Conservation (phyloP, 2,329 filamentous ascomycete species). For the Alternaria solani region DNA sequence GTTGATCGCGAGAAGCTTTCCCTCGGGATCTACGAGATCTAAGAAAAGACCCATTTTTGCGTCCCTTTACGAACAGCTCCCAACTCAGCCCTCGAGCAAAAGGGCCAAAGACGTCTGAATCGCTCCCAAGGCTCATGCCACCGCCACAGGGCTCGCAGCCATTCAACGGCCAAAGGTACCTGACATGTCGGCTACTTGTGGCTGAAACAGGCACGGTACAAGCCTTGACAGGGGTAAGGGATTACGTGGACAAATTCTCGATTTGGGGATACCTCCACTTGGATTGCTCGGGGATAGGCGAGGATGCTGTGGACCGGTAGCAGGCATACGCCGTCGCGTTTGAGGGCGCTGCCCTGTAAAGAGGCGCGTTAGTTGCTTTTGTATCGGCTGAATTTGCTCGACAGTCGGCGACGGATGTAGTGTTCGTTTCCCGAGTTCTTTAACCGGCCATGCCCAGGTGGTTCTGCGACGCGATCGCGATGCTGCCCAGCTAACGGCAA, state of each 20-base stretch:
- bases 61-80: background rate
- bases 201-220: slow-evolving; percentile 14
- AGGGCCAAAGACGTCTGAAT: background rate
- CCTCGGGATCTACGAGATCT: slow-evolving; percentile 11
- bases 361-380: slow-evolving; percentile 5
- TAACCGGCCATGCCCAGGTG: background rate
- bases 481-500: slow-evolving; percentile 9
- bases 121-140: background rate
- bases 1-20: slow-evolving; percentile 8
- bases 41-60: slow-evolving; percentile 6
- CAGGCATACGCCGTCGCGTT: background rate
- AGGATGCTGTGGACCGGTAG: slow-evolving; percentile 1
- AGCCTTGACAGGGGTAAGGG: slow-evolving; percentile 16
- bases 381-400: background rate
- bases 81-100: background rate
- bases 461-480: background rate
- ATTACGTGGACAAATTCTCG: slow-evolving; percentile 16
- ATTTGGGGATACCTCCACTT: slow-evolving; percentile 8
- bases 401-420: background rate
- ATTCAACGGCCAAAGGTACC: slow-evolving; percentile 12
- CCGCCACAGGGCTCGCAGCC: slow-evolving; percentile 13
- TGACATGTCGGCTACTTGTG: background rate
- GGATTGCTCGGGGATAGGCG: slow-evolving; percentile 4
- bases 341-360: background rate
- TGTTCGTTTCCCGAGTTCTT: background rate